These are phyloP conservation scores for Veloboletus limbatus DNA, from an alignment of 1,284 basidiomycete species.

Conservation along the genomic window DNA sequence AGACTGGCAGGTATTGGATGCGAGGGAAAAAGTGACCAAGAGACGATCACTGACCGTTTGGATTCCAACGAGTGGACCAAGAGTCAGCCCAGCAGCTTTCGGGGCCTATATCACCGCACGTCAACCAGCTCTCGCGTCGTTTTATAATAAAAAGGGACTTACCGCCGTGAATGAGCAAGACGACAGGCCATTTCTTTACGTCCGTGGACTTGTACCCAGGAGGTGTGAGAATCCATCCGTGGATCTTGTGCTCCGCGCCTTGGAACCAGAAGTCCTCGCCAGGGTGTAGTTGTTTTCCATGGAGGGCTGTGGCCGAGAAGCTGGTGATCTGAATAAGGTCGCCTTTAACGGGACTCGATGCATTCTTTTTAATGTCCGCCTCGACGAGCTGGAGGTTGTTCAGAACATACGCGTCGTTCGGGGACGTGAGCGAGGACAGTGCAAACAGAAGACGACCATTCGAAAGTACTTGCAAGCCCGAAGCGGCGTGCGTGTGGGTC, in stretches of 20 bases:
- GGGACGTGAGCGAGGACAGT: slow-evolving; percentile 64
- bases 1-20: slow-evolving; percentile 43
- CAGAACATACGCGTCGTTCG: slow-evolving; percentile 72
- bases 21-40: background rate
- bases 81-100: slow-evolving; percentile 80
- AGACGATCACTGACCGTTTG: slow-evolving; percentile 50
- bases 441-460: slow-evolving; percentile 65
- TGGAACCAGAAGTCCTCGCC: slow-evolving; percentile 86
- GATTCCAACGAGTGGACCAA: slow-evolving; percentile 89
- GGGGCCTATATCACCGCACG: slow-evolving; percentile 46
- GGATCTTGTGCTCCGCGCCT: slow-evolving; percentile 72
- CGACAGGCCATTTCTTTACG: slow-evolving; percentile 72
- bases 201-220: slow-evolving; percentile 65
- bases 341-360: slow-evolving; percentile 29
- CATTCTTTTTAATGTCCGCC: slow-evolving; percentile 35
- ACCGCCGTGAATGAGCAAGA: slow-evolving; percentile 77
- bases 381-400: slow-evolving; percentile 44
- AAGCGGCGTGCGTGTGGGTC: slow-evolving; percentile 54
- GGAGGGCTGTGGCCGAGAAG: slow-evolving; percentile 57
- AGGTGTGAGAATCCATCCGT: slow-evolving; percentile 83
- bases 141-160: slow-evolving; percentile 3
- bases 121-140: background rate
- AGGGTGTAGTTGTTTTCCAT: slow-evolving; percentile 51
- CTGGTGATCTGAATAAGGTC: slow-evolving; percentile 54
- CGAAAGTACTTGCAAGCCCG: slow-evolving; percentile 57